A percentile compares a stretch with the other conserved stretches of the same genome.
phyloP scores from a whole-genome alignment of 2,329 filamentous ascomycete species.

The Tolypocladium inflatum region DNA sequence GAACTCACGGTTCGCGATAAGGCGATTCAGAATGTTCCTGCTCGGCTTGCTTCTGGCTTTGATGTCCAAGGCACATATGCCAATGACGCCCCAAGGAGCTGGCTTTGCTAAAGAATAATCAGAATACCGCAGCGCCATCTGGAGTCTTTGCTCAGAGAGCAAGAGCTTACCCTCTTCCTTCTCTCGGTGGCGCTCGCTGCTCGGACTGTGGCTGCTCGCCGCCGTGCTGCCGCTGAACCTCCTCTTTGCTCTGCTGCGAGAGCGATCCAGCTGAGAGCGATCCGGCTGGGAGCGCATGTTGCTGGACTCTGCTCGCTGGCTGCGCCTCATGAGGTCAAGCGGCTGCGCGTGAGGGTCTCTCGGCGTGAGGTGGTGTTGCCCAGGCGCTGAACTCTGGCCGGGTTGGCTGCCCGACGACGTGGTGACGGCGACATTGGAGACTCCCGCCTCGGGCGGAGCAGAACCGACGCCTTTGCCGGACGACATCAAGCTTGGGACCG shows the following conservation, averaged over 20 bases:
- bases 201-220: conserved; percentile 73
- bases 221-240: conserved; percentile 74
- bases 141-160: neutral
- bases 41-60: conserved; percentile 97
- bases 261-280: conserved; percentile 42
- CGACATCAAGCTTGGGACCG: conserved; percentile 36
- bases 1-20: conserved; percentile 86
- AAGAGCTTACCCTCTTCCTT: conserved; percentile 42
- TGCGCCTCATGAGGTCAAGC: conserved; percentile 37
- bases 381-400: conserved; percentile 15
- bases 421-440: conserved; percentile 44
- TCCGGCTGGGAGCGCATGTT: conserved; percentile 36
- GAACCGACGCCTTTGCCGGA: conserved; percentile 30
- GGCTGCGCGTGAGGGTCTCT: conserved; percentile 29
- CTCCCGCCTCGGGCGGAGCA: conserved; percentile 38
- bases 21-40: conserved; percentile 85
- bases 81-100: conserved; percentile 61
- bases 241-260: conserved; percentile 61
- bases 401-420: conserved; percentile 35
- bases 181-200: conserved; percentile 56
- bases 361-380: conserved; percentile 36
- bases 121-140: conserved; percentile 9
- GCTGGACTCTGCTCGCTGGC: conserved; percentile 24
- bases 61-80: conserved; percentile 88
- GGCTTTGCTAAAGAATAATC: conserved; percentile 36